Base-by-base conservation (phyloP, 2,329 filamentous ascomycete genomes). In the Tympanopsis confertula region DNA sequence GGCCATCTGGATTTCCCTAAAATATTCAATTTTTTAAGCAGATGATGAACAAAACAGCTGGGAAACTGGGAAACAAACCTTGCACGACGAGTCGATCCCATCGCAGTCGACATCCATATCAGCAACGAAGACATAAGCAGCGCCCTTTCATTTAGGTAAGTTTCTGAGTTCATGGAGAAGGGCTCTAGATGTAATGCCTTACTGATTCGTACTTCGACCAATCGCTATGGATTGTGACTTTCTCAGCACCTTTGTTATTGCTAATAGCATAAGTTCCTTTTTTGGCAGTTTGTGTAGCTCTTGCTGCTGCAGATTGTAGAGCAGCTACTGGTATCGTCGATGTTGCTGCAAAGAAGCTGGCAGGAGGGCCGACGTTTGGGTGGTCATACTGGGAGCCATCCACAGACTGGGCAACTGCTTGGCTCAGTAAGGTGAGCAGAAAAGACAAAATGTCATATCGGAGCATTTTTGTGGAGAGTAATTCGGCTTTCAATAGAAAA, bases 31-130 rank as follows among this genome's bases (percentile, higher is more conserved):
- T 4, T 13, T 10, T 5, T 10, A 19, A 2, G 0, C 3, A 10
- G 24, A n/a, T 28, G 10, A 28, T 10, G 10, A 28, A 28, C n/a
- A 28, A 28, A n/a, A 10, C n/a, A n/a, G 24, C 10, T 28, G 10
- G 24, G 24, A 28, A 28, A 10, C 10, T 10, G 24, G n/a, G 24
- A 22, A 5, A 10, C 37, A 7, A 37, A 52, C 52, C 37, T 46
- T 43, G 41, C 53, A 55, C 7, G 44, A 39, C 20, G 47, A 45
- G 29, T 55, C 44, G 4, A 52, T 37, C 1, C 53, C 53, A 38
- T 55, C 53, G 20, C 53, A 55, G 38, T 55, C 52, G 1, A 55
- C 52, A 36, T 55, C 52, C 53, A 55, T 55, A 24, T 55, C 52
- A 0, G 53, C 52, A 0, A 51, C 39, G 43, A 44, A 55, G 19